phyloP scores from a whole-genome alignment of 768 basidiomycete genomes.

The Mycena crocata region DNA sequence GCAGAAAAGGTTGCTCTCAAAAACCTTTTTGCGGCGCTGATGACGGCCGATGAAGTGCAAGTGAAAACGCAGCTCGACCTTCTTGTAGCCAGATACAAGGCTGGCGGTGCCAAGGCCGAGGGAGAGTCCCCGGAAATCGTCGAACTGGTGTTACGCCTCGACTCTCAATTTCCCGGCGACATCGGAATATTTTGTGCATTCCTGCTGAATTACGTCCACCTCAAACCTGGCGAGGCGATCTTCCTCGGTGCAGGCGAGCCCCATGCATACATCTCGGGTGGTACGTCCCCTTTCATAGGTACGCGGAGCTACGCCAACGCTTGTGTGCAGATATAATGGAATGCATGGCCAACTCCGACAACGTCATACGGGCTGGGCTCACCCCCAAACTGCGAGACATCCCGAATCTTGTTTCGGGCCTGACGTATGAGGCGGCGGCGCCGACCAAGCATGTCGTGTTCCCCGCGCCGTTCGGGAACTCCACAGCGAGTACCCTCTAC shows the following conservation, averaged over 20 bases:
- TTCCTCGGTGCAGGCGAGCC: constrained; percentile 97
- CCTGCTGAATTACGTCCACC: constrained; percentile 85
- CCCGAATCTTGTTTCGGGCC: constrained; percentile 84
- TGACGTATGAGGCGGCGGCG: constrained; percentile 85
- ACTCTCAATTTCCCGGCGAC: constrained; percentile 89
- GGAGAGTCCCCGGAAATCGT: constrained; percentile 59
- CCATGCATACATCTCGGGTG: constrained; percentile 95
- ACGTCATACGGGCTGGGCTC: constrained; percentile 97
- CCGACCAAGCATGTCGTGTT: constrained; percentile 77
- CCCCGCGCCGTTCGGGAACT: constrained; percentile 61
- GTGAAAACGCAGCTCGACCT: constrained; percentile 66
- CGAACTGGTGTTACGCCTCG: constrained; percentile 71
- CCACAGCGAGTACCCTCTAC: constrained; percentile 66
- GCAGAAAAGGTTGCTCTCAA: constrained; percentile 74
- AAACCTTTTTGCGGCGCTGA: constrained; percentile 83
- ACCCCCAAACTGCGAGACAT: constrained; percentile 97
- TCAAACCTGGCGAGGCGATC: constrained; percentile 89
- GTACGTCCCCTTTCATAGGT: constrained; percentile 54
- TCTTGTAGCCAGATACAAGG: constrained; percentile 74
- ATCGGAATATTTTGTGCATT: constrained; percentile 94
- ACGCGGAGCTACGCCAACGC: constrained; percentile 6
- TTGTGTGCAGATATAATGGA: constrained; percentile 87
- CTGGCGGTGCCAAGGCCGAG: constrained; percentile 49
- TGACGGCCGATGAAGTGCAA: constrained; percentile 73
- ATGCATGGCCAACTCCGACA: constrained; percentile 99